Conservation (phyloP, 805 yeast genomes). For the Huiozyma sinensis region DNA sequence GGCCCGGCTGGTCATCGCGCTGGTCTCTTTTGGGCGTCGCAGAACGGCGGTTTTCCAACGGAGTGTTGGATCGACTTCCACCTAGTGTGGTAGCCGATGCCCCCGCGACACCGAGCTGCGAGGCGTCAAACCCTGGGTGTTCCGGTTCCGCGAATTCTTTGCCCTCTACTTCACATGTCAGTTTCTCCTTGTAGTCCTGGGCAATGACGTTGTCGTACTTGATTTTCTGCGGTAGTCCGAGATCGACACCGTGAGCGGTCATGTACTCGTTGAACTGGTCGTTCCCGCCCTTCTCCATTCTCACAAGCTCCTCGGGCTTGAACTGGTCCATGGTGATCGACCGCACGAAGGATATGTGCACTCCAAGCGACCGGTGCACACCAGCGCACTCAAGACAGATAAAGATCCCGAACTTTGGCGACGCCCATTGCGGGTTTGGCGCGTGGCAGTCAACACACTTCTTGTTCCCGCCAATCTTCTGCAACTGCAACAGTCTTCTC, state of each 20-base stretch:
- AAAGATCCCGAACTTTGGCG: slow-evolving; percentile 94
- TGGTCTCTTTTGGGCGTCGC: slow-evolving; percentile 24
- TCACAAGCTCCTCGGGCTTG: slow-evolving; percentile 77
- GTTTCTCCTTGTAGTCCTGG: slow-evolving; percentile 81
- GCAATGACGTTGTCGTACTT: slow-evolving; percentile 89
- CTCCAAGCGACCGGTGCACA: slow-evolving; percentile 88
- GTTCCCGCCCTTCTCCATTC: slow-evolving; percentile 95
- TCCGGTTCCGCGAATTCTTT: slow-evolving; percentile 56
- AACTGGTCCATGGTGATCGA: slow-evolving; percentile 98
- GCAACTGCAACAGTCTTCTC: slow-evolving; percentile 64
- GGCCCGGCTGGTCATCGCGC: neutral
- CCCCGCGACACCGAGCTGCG: slow-evolving; percentile 6
- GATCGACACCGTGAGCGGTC: slow-evolving; percentile 58
- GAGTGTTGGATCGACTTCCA: slow-evolving; percentile 15
- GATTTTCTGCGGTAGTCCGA: slow-evolving; percentile 48
- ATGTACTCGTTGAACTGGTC: slow-evolving; percentile 62
- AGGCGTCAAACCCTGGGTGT: slow-evolving; percentile 35
- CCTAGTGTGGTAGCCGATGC: neutral
- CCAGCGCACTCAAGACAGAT: slow-evolving; percentile 98
- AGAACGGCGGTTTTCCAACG: slow-evolving; percentile 34
- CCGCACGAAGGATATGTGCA: slow-evolving; percentile 91
- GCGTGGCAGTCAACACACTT: slow-evolving; percentile 90
- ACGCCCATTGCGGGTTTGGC: slow-evolving; percentile 98
- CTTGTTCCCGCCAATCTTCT: slow-evolving; percentile 73
- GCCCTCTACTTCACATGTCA: slow-evolving; percentile 68